phyloP scores from a whole-genome alignment of 1,284 basidiomycete genomes.

The Ustilago vetiveriae region DNA sequence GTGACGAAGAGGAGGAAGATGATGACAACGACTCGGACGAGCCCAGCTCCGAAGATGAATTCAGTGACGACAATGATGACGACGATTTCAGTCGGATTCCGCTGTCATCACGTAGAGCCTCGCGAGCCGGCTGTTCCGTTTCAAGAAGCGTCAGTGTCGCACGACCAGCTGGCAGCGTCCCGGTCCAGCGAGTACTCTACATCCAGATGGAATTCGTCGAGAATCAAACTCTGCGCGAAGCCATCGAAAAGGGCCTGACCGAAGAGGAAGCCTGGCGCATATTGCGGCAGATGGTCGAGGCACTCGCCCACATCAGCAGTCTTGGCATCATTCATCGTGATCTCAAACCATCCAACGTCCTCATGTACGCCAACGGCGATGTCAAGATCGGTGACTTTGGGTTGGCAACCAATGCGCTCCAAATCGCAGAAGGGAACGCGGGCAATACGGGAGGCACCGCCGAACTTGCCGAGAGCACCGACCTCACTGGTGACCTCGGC shows the following conservation, averaged over 20 bases:
- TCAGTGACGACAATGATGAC: constrained; percentile 26
- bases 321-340: constrained; percentile 92
- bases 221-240: constrained; percentile 63
- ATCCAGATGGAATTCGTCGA: constrained; percentile 80
- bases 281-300: constrained; percentile 86
- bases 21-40: constrained; percentile 26
- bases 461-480: constrained; percentile 73
- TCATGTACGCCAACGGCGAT: constrained; percentile 74
- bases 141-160: constrained; percentile 33
- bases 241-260: constrained; percentile 62
- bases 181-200: constrained; percentile 76
- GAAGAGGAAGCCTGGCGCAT: constrained; percentile 83
- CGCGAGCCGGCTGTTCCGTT: constrained; percentile 25
- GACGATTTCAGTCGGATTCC: constrained; percentile 49
- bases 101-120: constrained; percentile 31
- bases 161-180: constrained; percentile 6
- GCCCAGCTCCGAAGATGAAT: constrained; percentile 32
- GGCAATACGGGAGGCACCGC: constrained; percentile 73
- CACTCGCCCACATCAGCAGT: constrained; percentile 85
- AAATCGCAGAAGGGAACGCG: constrained; percentile 52
- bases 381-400: constrained; percentile 97
- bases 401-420: constrained; percentile 71
- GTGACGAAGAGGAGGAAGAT: constrained; percentile 10
- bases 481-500: constrained; percentile 75
- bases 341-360: constrained; percentile 63